phyloP scores from a whole-genome alignment of 2,329 filamentous ascomycete species.

The Penicillium nordicum region DNA sequence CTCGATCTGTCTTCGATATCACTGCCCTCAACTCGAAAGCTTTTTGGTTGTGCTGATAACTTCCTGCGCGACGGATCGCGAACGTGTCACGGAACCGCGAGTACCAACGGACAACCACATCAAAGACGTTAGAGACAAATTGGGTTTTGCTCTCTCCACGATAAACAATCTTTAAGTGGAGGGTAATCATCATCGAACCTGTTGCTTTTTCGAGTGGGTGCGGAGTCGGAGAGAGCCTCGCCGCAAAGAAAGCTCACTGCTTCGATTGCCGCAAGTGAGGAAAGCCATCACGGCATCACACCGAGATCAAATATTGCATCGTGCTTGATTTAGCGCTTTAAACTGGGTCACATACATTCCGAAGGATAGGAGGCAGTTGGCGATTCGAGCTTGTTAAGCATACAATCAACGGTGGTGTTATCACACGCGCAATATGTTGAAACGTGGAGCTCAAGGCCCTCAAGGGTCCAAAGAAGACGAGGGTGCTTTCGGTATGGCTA shows the following conservation, averaged over 20 bases:
- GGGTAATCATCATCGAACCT: not conserved
- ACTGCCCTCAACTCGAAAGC: not conserved
- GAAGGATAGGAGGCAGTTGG: not conserved
- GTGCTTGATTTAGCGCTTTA: not conserved
- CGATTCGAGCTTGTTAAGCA: slow-evolving; percentile 1
- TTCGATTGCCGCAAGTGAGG: slow-evolving; percentile 6
- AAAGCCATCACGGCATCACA: not conserved
- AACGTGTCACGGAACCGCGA: slow-evolving; percentile 18
- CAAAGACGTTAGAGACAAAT: slow-evolving; percentile 9
- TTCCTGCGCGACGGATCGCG: slow-evolving; percentile 21
- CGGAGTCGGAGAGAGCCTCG: slow-evolving; percentile 1
- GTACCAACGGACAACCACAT: slow-evolving; percentile 3
- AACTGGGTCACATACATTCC: not conserved
- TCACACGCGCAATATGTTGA: slow-evolving; percentile 33
- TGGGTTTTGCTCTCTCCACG: slow-evolving; percentile 4
- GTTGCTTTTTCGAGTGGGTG: not conserved
- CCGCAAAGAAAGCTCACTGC: slow-evolving; percentile 2
- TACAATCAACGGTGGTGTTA: not conserved
- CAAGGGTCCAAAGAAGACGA: slow-evolving; percentile 36
- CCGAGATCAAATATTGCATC: not conserved
- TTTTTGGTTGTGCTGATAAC: slow-evolving; percentile 3
- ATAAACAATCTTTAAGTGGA: not conserved
- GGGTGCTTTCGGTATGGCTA: slow-evolving; percentile 33
- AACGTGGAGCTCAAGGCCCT: slow-evolving; percentile 37
- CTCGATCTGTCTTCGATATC: not conserved